phyloP scores from a whole-genome alignment of 2,329 filamentous ascomycete genomes.

The Stromatinia cepivora region DNA sequence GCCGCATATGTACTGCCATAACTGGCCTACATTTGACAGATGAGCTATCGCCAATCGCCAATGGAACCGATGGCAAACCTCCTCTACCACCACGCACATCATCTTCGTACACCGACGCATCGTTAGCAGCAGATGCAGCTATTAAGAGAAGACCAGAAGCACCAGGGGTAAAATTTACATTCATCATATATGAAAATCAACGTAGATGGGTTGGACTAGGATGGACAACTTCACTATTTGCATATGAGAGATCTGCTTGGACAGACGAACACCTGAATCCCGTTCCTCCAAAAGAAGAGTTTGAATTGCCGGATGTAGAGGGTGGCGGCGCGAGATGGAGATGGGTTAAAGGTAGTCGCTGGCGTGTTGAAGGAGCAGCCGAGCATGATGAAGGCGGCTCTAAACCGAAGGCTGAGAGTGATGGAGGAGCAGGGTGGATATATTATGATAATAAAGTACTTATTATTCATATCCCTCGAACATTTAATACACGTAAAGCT shows the following conservation, averaged over 20 bases:
- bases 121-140: slow-evolving; percentile 41
- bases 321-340: slow-evolving; percentile 65
- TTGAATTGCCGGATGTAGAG: slow-evolving; percentile 66
- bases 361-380: slow-evolving; percentile 77
- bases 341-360: slow-evolving; percentile 84
- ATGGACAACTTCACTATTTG: slow-evolving; percentile 89
- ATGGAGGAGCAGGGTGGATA: slow-evolving; percentile 76
- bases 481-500: slow-evolving; percentile 17
- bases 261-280: slow-evolving; percentile 92
- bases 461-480: not conserved
- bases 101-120: slow-evolving; percentile 32
- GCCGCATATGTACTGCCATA: slow-evolving; percentile 66
- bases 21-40: slow-evolving; percentile 77
- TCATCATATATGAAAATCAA: slow-evolving; percentile 95
- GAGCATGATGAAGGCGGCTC: slow-evolving; percentile 51
- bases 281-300: slow-evolving; percentile 72
- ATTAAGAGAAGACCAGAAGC: slow-evolving; percentile 51
- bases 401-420: slow-evolving; percentile 43
- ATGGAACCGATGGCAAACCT: slow-evolving; percentile 37
- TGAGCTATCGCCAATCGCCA: slow-evolving; percentile 40
- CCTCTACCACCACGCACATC: slow-evolving; percentile 37
- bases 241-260: slow-evolving; percentile 88
- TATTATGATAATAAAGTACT: slow-evolving; percentile 95
- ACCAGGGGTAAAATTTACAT: slow-evolving; percentile 90
- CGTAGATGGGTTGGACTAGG: slow-evolving; percentile 91